Base-by-base conservation (phyloP, 1,284 basidiomycete genomes). In the Filobasidium uniguttulatum region DNA sequence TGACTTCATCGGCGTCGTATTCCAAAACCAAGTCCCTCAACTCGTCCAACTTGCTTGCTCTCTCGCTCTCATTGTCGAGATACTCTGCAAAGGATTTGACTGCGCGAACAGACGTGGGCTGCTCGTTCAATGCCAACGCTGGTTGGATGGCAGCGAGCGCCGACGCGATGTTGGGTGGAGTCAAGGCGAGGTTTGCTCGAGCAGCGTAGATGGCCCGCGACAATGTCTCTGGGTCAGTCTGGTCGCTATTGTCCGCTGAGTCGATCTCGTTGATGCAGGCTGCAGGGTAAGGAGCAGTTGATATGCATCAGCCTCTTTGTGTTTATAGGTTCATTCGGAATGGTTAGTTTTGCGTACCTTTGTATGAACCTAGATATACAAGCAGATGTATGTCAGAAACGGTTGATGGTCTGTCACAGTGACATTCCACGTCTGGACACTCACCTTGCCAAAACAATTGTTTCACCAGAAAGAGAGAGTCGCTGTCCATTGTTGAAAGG, bases 1-100 rank as follows among this genome's bases (percentile, higher is more conserved):
- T 79, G 9, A 69, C 73, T 56, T 81, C 83, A 33, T 67, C 70
- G 1, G 81, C 79, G 59, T 90, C 87, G 43, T 83, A 77, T 66
- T 93, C 89, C 5, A 91, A 77, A 29, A 82, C 78, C 19, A 91
- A 66, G 67, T 94, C 89, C 20, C 89, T 77, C 29, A 91, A 72
- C 62, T 83, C 79, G 60, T 89, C 87, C 3, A 93, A 73, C 12
- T 79, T 75, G 5, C 77, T 80, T 31, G 60, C 64, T 53, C 72
- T 74, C 10, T 73, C 63, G 15, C 72, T 47, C 8, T 47, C 55
- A 3, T 58, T 54, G 1, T 59, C 70, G 53, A 83, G 69, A 62
- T 81, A 85, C 19, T 73, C 73, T 10, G 86, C 82, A 47, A 94
- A 74, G 1, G 82, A 76, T 12, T 74, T 68, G 22, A 83, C 76